These are phyloP conservation scores for Trichoderma guizhouense DNA, from an alignment of 2,329 filamentous ascomycete genomes.

Conservation along the genomic window DNA sequence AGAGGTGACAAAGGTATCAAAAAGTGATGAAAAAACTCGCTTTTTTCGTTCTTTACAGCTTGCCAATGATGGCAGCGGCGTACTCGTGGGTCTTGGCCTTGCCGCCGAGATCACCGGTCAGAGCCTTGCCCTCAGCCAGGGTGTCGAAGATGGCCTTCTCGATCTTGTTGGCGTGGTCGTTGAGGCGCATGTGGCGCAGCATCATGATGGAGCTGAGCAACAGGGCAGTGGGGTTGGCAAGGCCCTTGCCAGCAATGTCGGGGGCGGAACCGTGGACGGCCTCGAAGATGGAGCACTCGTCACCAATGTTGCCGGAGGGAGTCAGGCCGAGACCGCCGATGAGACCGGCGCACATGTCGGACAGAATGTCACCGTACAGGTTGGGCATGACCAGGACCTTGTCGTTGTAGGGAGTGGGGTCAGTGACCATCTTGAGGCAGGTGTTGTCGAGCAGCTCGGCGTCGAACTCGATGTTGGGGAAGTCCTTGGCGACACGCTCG, in stretches of 20 bases:
- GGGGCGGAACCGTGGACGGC: slow-evolving; percentile 96
- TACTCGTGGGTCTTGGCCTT: slow-evolving; percentile 96
- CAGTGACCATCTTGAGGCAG: slow-evolving; percentile 97
- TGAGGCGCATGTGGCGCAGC: slow-evolving; percentile 96
- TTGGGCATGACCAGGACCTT: slow-evolving; percentile 98
- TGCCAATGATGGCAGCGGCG: slow-evolving; percentile 81
- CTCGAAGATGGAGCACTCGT: slow-evolving; percentile 99
- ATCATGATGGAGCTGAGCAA: slow-evolving; percentile 98
- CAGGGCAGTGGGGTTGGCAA: slow-evolving; percentile 96
- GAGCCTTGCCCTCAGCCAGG: slow-evolving; percentile 89
- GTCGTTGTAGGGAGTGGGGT: slow-evolving; percentile 96
- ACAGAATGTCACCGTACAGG: slow-evolving; percentile 98
- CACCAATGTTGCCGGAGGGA: slow-evolving; percentile 96
- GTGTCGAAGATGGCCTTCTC: slow-evolving; percentile 95
- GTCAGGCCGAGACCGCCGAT: slow-evolving; percentile 97
- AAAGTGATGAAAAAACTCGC: not conserved
- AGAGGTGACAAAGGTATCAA: slow-evolving; percentile 1
- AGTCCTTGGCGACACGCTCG: slow-evolving; percentile 86
- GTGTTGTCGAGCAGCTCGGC: slow-evolving; percentile 98
- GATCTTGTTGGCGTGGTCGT: slow-evolving; percentile 78
- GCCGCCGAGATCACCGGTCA: slow-evolving; percentile 94
- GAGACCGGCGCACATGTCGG: slow-evolving; percentile 98
- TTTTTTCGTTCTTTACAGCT: slow-evolving; percentile 46
- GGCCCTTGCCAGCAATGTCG: slow-evolving; percentile 91
- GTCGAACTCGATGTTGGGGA: slow-evolving; percentile 93